A percentile compares a stretch with the other conserved stretches of the same genome.
Conservation (phyloP, 179 eudicot species). For the Nepenthes alata region DNA sequence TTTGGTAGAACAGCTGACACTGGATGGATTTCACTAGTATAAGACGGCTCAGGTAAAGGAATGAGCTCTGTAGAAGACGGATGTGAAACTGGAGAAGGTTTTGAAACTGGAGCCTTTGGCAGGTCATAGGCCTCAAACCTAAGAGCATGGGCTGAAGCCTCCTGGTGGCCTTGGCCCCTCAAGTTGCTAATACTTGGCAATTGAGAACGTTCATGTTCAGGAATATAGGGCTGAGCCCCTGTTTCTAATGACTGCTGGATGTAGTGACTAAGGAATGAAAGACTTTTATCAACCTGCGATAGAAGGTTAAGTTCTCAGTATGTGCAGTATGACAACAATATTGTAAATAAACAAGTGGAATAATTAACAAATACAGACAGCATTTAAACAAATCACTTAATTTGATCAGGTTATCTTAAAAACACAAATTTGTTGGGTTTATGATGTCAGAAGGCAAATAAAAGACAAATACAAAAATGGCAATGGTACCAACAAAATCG, state of each 20-base stretch:
- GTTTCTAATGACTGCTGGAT: conserved; percentile 57
- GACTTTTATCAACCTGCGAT: conserved; percentile 66
- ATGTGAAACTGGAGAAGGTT: conserved; percentile 24
- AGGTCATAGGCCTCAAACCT: conserved; percentile 91
- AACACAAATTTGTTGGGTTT: too few relatives aligned
- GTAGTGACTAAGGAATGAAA: conserved; percentile 61
- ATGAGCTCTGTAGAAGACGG: conserved; percentile 54
- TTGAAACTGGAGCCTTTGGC: conserved; percentile 52
- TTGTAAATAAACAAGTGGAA: too few relatives aligned
- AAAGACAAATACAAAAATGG: too few relatives aligned
- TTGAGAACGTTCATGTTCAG: conserved; percentile 63
- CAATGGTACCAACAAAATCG: too few relatives aligned
- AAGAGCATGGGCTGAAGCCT: conserved; percentile 50
- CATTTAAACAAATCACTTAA: too few relatives aligned
- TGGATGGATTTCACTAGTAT: conserved; percentile 31
- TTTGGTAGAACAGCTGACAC: conserved; percentile 19
- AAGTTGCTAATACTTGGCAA: conserved; percentile 34
- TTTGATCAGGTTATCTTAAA: too few relatives aligned
- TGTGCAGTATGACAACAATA: too few relatives aligned
- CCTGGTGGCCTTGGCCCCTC: conserved; percentile 44
- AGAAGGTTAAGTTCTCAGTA: neutral
- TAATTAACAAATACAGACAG: too few relatives aligned
- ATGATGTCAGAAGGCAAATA: too few relatives aligned
- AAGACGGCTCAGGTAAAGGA: conserved; percentile 52
- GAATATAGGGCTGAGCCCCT: conserved; percentile 89